Conservation (phyloP, 306 rosid species). For the Glycine tomentella region DNA sequence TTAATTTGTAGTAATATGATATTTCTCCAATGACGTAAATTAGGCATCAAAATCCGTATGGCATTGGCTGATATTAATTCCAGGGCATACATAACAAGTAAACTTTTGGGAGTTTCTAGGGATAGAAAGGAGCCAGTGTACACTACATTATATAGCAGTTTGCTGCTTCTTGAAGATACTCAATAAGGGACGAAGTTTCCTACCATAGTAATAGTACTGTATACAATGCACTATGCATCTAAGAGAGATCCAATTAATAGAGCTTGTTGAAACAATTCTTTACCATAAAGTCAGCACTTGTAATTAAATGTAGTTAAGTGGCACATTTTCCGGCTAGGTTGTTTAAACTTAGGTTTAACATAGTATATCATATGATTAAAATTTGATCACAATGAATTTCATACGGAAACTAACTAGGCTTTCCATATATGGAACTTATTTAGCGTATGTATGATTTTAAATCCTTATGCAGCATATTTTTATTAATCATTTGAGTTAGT, state of each 20-base stretch:
- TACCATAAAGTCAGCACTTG: neutral
- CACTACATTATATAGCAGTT: neutral
- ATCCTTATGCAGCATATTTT: too few species aligned
- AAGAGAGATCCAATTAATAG: too few species aligned
- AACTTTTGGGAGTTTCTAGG: neutral
- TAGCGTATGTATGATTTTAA: too few species aligned
- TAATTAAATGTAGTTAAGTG: neutral
- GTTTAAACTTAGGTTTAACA: neutral
- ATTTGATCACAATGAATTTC: too few species aligned
- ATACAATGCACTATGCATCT: neutral
- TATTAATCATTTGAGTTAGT: too few species aligned
- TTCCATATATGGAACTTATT: too few species aligned
- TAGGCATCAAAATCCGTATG: neutral
- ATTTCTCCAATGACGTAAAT: neutral
- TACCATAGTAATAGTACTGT: neutral
- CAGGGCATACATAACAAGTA: neutral
- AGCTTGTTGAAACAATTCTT: neutral
- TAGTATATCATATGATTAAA: neutral
- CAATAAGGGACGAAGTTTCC: slow-evolving; percentile 1
- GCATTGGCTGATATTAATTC: neutral
- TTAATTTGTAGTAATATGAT: neutral
- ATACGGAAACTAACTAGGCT: too few species aligned
- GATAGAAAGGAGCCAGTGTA: neutral
- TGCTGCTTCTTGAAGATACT: neutral
- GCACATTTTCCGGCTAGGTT: neutral